Evolutionary conservation across 208 protist species (phyloP).

Genomic region (Entamoeba dispar): DNA sequence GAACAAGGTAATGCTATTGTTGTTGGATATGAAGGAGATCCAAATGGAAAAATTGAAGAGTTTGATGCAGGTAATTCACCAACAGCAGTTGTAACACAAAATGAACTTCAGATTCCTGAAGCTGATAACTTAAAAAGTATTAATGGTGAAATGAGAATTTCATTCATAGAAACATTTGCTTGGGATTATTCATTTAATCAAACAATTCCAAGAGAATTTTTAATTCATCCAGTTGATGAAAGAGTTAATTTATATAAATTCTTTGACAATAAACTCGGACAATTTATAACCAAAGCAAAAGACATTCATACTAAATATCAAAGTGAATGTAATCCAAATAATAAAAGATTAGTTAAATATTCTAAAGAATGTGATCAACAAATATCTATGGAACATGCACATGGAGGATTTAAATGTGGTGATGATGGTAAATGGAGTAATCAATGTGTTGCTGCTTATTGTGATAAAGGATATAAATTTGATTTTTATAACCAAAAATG

Average conservation of each 20-base stretch:
- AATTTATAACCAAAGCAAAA: neutral
- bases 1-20: neutral
- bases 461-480: neutral
- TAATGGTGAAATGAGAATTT: neutral
- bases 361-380: neutral
- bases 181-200: neutral
- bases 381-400: neutral
- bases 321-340: neutral
- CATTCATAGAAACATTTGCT: neutral
- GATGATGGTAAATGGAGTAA: neutral
- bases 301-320: neutral
- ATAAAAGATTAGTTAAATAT: neutral
- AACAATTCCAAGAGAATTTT: neutral
- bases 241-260: neutral
- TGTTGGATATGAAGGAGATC: neutral
- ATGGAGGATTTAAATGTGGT: neutral
- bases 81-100: neutral
- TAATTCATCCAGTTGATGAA: neutral
- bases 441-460: neutral
- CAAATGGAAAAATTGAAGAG: neutral
- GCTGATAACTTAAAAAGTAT: neutral
- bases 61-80: neutral
- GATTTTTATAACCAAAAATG: neutral
- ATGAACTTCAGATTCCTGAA: neutral
- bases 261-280: neutral